phyloP scores from a whole-genome alignment of 2,329 filamentous ascomycete species.

The Penicillium sclerotigenum region DNA sequence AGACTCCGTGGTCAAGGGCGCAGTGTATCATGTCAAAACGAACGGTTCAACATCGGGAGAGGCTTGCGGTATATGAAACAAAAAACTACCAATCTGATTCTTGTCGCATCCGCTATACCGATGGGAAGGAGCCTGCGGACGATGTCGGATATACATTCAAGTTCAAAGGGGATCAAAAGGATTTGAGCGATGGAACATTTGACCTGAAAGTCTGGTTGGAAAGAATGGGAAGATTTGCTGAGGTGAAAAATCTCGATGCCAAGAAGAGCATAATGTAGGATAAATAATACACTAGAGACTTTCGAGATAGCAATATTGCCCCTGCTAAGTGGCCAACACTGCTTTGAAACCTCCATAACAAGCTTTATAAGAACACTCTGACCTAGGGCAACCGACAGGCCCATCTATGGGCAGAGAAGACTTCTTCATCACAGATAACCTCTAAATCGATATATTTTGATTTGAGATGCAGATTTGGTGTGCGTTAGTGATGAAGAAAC shows the following conservation, averaged over 20 bases:
- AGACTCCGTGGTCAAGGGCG: constrained; percentile 19
- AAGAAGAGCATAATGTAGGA: not conserved
- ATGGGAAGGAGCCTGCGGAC: constrained; percentile 3
- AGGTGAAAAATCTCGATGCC: not conserved
- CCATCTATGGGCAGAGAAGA: too few relatives aligned
- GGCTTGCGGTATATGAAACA: constrained; percentile 26
- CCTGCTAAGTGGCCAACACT: not conserved
- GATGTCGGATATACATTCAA: constrained; percentile 13
- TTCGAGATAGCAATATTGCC: not conserved
- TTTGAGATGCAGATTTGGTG: too few relatives aligned
- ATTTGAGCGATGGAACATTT: constrained; percentile 22
- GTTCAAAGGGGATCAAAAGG: constrained; percentile 18
- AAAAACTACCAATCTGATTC: constrained; percentile 4
- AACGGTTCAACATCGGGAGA: constrained; percentile 18
- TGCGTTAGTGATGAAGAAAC: too few relatives aligned
- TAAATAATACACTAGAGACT: not conserved
- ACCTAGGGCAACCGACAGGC: too few relatives aligned
- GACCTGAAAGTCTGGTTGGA: constrained; percentile 19
- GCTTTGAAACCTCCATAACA: too few relatives aligned
- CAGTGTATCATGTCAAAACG: constrained; percentile 25
- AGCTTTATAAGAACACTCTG: too few relatives aligned
- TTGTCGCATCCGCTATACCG: constrained; percentile 11
- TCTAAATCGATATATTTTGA: too few relatives aligned
- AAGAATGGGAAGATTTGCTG: constrained; percentile 11
- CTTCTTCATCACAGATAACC: too few relatives aligned